Evolutionary conservation across 768 basidiomycete genomes (phyloP).

Genomic region (Trametes coccinea): DNA sequence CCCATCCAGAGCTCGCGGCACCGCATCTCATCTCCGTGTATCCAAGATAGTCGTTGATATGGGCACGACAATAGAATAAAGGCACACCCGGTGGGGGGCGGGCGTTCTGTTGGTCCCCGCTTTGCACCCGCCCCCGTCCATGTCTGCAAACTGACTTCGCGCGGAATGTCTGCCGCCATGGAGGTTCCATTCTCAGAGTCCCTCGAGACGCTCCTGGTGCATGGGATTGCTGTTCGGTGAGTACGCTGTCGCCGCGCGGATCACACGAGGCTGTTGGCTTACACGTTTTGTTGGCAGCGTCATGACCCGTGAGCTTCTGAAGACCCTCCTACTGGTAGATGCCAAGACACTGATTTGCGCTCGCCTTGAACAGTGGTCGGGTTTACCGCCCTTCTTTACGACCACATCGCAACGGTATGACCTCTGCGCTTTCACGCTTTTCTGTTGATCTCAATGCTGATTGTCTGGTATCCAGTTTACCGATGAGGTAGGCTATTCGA

Average conservation of each 20-base stretch:
- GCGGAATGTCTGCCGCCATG: slow-evolving; percentile 22
- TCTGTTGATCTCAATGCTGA: background rate
- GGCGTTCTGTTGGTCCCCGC: background rate
- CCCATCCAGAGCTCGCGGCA: slow-evolving; percentile 7
- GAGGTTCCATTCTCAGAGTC: slow-evolving; percentile 22
- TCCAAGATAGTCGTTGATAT: background rate
- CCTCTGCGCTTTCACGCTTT: background rate
- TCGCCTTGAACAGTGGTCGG: slow-evolving; percentile 24
- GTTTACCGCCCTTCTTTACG: slow-evolving; percentile 29
- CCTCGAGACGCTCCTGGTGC: slow-evolving; percentile 22
- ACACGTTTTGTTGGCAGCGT: slow-evolving; percentile 27
- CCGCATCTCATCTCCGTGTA: slow-evolving; percentile 7
- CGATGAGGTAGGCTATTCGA: slow-evolving; percentile 23
- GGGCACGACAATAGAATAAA: slow-evolving; percentile 12
- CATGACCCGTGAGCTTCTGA: slow-evolving; percentile 26
- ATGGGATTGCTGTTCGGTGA: slow-evolving; percentile 30
- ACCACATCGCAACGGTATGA: slow-evolving; percentile 31
- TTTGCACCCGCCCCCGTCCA: slow-evolving; percentile 6
- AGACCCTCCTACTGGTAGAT: background rate
- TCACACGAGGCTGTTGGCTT: slow-evolving; percentile 9
- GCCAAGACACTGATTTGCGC: background rate
- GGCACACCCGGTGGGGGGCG: background rate
- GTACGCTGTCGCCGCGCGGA: slow-evolving; percentile 9
- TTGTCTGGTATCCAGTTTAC: slow-evolving; percentile 19
- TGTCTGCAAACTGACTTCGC: slow-evolving; percentile 12